Conservation (phyloP, 192 early-diverging fungal species). For the Pilobolus umbonatus region DNA sequence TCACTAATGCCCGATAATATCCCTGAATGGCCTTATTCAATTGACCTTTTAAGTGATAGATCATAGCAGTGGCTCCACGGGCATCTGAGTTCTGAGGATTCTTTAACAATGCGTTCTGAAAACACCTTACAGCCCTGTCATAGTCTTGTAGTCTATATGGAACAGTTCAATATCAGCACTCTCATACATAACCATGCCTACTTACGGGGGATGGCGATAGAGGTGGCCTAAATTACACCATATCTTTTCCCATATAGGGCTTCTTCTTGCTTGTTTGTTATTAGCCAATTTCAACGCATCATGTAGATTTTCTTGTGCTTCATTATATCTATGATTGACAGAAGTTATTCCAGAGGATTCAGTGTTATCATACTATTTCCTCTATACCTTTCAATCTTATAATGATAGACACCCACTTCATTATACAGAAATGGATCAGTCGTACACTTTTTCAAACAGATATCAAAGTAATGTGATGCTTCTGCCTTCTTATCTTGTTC, state of each 20-base stretch:
- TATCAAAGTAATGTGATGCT: conserved; percentile 57
- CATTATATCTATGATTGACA: conserved; percentile 39
- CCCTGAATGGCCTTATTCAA: conserved; percentile 45
- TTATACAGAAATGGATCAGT: conserved; percentile 66
- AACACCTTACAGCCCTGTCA: conserved; percentile 32
- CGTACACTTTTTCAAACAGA: conserved; percentile 47
- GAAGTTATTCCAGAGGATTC: background rate
- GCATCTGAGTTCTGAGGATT: conserved; percentile 43
- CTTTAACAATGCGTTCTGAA: conserved; percentile 35
- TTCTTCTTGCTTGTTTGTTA: conserved; percentile 35
- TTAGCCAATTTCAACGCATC: conserved; percentile 48
- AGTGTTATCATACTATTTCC: too few species aligned
- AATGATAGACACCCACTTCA: conserved; percentile 66
- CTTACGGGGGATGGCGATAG: conserved; percentile 44
- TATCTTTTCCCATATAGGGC: conserved; percentile 51
- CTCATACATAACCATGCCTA: background rate
- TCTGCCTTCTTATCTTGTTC: conserved; percentile 47
- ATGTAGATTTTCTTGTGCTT: conserved; percentile 50
- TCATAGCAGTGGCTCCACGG: conserved; percentile 46
- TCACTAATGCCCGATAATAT: conserved; percentile 45
- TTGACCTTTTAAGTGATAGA: conserved; percentile 51
- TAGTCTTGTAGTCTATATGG: background rate
- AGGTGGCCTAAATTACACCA: conserved; percentile 68
- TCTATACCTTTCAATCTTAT: conserved; percentile 46
- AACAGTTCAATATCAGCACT: too few species aligned